phyloP scores from a whole-genome alignment of 2,329 filamentous ascomycete genomes.

The Didymella sp. region DNA sequence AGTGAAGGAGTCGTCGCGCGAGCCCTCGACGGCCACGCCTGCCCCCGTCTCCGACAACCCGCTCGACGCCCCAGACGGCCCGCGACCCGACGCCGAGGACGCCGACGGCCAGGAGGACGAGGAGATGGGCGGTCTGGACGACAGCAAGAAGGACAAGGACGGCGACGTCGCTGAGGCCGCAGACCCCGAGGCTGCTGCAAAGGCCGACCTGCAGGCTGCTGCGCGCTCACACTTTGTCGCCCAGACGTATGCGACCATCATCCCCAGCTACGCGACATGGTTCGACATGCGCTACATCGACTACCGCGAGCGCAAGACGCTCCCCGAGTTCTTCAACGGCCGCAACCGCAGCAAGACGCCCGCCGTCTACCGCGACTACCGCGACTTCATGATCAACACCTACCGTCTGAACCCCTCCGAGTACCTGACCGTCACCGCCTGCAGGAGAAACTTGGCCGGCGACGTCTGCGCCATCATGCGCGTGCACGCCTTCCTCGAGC shows the following conservation, averaged over 20 bases:
- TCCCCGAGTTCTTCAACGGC: slow-evolving; percentile 98
- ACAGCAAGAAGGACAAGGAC: slow-evolving; percentile 50
- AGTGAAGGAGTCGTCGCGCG: slow-evolving; percentile 55
- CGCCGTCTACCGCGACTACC: slow-evolving; percentile 97
- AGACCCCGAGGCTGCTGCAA: slow-evolving; percentile 67
- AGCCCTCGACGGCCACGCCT: slow-evolving; percentile 66
- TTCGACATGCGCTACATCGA: slow-evolving; percentile 97
- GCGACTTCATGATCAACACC: slow-evolving; percentile 99
- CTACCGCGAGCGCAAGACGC: slow-evolving; percentile 88
- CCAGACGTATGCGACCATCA: slow-evolving; percentile 93
- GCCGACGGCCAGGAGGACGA: slow-evolving; percentile 71
- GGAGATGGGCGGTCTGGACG: slow-evolving; percentile 62
- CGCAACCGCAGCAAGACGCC: slow-evolving; percentile 98
- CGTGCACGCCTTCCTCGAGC: slow-evolving; percentile 95
- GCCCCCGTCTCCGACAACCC: slow-evolving; percentile 66
- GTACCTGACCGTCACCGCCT: slow-evolving; percentile 96
- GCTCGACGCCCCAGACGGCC: slow-evolving; percentile 72
- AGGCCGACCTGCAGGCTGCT: slow-evolving; percentile 81
- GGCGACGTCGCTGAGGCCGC: slow-evolving; percentile 38
- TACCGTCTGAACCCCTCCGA: slow-evolving; percentile 95
- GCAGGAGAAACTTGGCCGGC: slow-evolving; percentile 89
- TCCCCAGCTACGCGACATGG: slow-evolving; percentile 98
- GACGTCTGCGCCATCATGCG: slow-evolving; percentile 99
- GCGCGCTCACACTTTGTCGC: slow-evolving; percentile 91
- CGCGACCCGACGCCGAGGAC: slow-evolving; percentile 64